phyloP scores from a whole-genome alignment of 345 rosid genomes.

The Hibiscus syriacus region DNA sequence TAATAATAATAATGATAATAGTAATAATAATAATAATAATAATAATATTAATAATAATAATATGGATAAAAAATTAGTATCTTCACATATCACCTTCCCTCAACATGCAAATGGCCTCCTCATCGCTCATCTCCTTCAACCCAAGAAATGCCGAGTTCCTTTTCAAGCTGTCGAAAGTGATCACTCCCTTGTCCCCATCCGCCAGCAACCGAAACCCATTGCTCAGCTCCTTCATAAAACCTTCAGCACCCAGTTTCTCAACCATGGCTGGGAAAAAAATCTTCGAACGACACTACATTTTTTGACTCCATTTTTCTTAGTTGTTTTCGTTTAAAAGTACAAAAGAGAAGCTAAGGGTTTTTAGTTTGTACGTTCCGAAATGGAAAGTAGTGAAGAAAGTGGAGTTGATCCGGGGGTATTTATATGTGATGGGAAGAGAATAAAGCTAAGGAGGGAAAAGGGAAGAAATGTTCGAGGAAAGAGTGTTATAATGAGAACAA shows the following conservation, averaged over 20 bases:
- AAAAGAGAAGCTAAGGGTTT: too few species aligned
- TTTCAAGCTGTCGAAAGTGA: conserved; percentile 50
- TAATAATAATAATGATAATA: too few species aligned
- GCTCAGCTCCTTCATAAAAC: conserved; percentile 46
- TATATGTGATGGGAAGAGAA: not conserved
- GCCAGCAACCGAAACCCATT: conserved; percentile 43
- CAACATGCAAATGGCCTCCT: conserved; percentile 38
- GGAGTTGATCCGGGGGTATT: not conserved
- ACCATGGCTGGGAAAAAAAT: conserved; percentile 52
- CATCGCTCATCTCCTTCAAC: conserved; percentile 35
- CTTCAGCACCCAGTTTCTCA: conserved; percentile 44
- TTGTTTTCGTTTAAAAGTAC: too few species aligned
- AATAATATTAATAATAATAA: too few species aligned
- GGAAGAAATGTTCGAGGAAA: too few species aligned
- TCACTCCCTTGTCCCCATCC: conserved; percentile 38
- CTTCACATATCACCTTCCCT: conserved; percentile 56
- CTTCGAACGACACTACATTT: conserved; percentile 33
- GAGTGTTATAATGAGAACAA: too few species aligned
- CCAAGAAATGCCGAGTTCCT: conserved; percentile 35
- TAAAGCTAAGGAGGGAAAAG: not conserved
- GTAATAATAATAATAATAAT: too few species aligned
- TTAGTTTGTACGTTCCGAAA: too few species aligned
- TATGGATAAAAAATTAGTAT: too few species aligned
- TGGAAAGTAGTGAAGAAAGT: conserved; percentile 13
- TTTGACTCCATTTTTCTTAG: not conserved